Percentiles rank a stretch among this genome's conserved stretches.
phyloP scores from a whole-genome alignment of 352 stramenopile species.

The Pythium pectinolyticum region DNA sequence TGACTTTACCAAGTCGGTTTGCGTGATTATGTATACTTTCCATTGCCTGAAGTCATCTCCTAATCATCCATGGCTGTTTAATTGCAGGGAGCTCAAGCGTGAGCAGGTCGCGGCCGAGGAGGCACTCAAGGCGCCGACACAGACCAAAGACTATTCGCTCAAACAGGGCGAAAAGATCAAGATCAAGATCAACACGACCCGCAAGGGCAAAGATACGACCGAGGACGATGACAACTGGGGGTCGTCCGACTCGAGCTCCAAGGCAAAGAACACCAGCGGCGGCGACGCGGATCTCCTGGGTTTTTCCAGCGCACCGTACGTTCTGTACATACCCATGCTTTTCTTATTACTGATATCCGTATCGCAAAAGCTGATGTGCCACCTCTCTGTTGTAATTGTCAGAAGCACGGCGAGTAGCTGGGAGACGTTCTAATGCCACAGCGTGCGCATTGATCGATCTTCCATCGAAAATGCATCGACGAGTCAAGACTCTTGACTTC shows the following conservation, averaged over 20 bases:
- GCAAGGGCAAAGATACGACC: slow-evolving; percentile 50
- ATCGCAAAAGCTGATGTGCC: no score
- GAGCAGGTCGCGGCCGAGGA: slow-evolving; percentile 49
- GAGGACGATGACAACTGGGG: slow-evolving; percentile 36
- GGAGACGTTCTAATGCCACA: slow-evolving; percentile 56
- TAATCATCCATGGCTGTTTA: slow-evolving; percentile 5
- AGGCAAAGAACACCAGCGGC: slow-evolving; percentile 29
- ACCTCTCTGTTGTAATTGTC: no score
- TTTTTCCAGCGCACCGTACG: slow-evolving; percentile 33
- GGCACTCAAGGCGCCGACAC: slow-evolving; percentile 29
- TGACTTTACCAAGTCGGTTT: slow-evolving; percentile 77
- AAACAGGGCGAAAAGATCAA: slow-evolving; percentile 93
- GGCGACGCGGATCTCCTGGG: slow-evolving; percentile 38
- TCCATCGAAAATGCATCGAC: no score
- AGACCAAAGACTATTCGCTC: slow-evolving; percentile 88
- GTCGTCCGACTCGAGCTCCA: slow-evolving; percentile 20
- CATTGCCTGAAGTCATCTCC: no score
- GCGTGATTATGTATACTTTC: not conserved
- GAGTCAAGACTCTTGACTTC: slow-evolving; percentile 6
- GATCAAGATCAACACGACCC: slow-evolving; percentile 76
- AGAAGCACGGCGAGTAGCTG: slow-evolving; percentile 39
- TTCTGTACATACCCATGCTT: no score
- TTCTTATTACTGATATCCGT: no score
- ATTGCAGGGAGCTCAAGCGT: slow-evolving; percentile 52
- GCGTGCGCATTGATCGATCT: not conserved